Evolutionary conservation across 2,329 filamentous ascomycete species (phyloP), one percentile per base, ranked within the genome.

Genomic region (Botrytis tulipae): DNA sequence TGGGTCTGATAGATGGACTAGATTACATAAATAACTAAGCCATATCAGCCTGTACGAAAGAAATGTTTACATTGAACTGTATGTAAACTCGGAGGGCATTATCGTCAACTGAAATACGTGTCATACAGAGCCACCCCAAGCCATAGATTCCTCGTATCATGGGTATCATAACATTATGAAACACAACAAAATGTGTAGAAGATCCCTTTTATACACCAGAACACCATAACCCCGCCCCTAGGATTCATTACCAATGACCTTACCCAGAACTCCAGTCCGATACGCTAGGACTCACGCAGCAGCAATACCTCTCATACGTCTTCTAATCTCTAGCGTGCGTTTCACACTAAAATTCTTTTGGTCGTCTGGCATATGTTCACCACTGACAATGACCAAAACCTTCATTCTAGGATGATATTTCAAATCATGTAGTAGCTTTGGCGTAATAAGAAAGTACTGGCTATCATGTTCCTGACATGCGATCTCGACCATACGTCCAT

Each of bases 401-500:
- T 91, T 93, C 95, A 99, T 99, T 77, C 94, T 92, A 72, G 88
- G 87, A 81, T 97, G 93, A 82, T 98, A 99, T 77, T 90, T 90
- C 74, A 99, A 85, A 18, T 92, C 93, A 8, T 90, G 92, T 74
- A 99, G 89, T 75, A 99, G 86, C 84, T 99, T 99, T 7, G 96
- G 96, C 61, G 96, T 99, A 84, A 99, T 97, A 76, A 99, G 89
- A 85, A 99, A 99, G 84, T 99, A 99, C 84, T 92, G 90, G 77
- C 86, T 88, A n/a, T 89, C 90, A 81, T 92, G 90, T 82, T 94
- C 91, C 77, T 90, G 89, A 82, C 96, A 98, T 61, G 96, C 96
- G 80, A 99, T 98, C 80, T 98, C 94, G 14, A 99, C 96, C 92
- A 99, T 97, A 76, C 96, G 93, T 81, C 95, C 94, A 84, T 99